Percentiles rank a stretch among this genome's conserved stretches.
phyloP scores from a whole-genome alignment of 2,329 filamentous ascomycete genomes.

The Magnaporthiopsis incrustans region DNA sequence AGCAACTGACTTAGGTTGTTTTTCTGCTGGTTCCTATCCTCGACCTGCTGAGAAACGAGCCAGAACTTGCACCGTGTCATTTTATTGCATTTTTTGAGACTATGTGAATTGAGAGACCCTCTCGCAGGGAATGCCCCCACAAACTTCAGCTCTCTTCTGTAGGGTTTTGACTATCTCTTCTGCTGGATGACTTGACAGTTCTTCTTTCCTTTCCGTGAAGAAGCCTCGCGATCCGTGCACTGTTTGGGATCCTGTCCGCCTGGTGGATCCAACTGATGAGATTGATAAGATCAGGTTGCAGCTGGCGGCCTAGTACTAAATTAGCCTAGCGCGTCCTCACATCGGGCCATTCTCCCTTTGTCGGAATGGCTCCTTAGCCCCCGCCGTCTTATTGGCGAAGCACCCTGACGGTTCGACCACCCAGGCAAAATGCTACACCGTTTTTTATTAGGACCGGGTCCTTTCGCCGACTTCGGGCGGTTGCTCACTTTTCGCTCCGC shows the following conservation, averaged over 20 bases:
- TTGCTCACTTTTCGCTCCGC: not conserved
- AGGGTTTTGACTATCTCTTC: not conserved
- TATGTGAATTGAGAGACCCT: not conserved
- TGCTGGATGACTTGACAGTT: not conserved
- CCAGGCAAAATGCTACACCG: not conserved
- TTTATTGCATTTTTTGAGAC: not conserved
- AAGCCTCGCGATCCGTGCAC: not conserved
- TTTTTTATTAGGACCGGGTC: not conserved
- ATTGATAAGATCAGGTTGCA: constrained; percentile 21
- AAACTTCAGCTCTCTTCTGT: not conserved
- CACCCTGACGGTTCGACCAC: not conserved
- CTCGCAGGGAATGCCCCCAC: too few relatives aligned
- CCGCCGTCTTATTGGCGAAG: not conserved
- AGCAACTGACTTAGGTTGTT: not conserved
- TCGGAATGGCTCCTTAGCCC: too few relatives aligned
- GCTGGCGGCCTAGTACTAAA: not conserved
- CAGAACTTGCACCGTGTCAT: not conserved
- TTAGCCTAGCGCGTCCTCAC: not conserved
- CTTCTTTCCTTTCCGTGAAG: not conserved
- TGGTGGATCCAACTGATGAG: constrained; percentile 7
- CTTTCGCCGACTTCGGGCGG: not conserved
- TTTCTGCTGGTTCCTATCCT: not conserved
- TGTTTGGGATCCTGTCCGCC: not conserved
- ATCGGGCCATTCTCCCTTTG: not conserved
- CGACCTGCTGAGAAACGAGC: not conserved